Base-by-base conservation (phyloP, 2,329 filamentous ascomycete genomes). In the Beauveria caledonica region DNA sequence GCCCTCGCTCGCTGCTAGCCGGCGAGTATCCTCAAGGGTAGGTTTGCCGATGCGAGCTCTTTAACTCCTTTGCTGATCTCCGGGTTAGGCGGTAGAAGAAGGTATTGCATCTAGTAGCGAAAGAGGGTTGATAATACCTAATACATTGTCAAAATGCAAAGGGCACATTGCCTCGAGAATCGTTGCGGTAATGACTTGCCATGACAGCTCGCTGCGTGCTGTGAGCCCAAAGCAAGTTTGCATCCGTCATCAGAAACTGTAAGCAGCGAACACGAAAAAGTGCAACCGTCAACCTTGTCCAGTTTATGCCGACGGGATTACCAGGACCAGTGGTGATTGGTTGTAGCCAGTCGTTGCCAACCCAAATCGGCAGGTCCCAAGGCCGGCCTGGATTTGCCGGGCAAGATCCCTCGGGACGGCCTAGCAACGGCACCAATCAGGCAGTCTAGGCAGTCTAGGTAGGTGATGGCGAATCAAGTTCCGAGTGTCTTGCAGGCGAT, bases 291-390 rank as follows among this genome's bases (percentile, higher is more conserved):
- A 33, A 27, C 25, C 46, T 33, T 19, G 46, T 27, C 46, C 25
- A n/a, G 21, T 40, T 40, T 21, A 54, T 27, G 51, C 51, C 36
- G 51, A 44, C 23, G 51, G 51, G 8, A 29, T 54, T 13, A 25
- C 9, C 39, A 13, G 13, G 17, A 7, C 27, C 36, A 5, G 2
- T 10, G 21, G 19, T 11, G 23, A 44, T 15, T n/a, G n/a, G 10
- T 29, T 13, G 21, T 27, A n/a, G 51, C 10, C 39, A n/a, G 36
- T 6, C 9, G 39, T 17, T 21, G 51, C 23, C 17, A 45, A 29
- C 57, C 46, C 10, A 33, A 52, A 52, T 17, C 4, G 57, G 57
- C 48, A 59, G 48, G 57, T 59, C n/a, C 25, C 39, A 52, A 13
- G 2, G 25, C 4, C 48, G 57, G 57, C 48, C n/a, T 15, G 36